phyloP scores from a whole-genome alignment of 192 early-diverging fungal genomes.

The Podochytrium sp. region DNA sequence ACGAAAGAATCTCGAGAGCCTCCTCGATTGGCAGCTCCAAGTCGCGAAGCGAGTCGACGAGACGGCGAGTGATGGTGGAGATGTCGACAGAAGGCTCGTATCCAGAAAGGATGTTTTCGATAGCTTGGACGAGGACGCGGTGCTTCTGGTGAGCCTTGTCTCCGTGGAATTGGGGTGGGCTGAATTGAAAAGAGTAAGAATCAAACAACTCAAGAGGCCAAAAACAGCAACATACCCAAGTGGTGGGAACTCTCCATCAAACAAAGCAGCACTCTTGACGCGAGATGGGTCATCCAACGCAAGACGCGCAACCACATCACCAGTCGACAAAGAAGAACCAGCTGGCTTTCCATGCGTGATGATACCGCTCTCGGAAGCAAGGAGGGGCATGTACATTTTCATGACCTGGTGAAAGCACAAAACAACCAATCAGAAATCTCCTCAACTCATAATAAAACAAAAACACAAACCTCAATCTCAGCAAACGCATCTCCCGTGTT shows the following conservation, averaged over 20 bases:
- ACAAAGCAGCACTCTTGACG: constrained; percentile 88
- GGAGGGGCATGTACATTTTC: constrained; percentile 99
- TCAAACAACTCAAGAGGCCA: not conserved
- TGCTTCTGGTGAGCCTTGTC: constrained; percentile 89
- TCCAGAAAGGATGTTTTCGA: constrained; percentile 82
- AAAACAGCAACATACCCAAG: constrained; percentile 38
- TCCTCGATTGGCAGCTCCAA: constrained; percentile 87
- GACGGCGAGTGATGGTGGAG: constrained; percentile 69
- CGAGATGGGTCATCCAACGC: constrained; percentile 91
- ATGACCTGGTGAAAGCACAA: constrained; percentile 62
- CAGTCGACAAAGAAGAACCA: constrained; percentile 79
- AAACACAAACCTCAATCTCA: constrained; percentile 83
- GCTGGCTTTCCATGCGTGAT: constrained; percentile 89
- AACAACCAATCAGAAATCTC: not conserved
- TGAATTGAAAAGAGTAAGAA: constrained; percentile 28
- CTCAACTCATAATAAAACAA: too few species aligned
- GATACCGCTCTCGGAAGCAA: constrained; percentile 87
- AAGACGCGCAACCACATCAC: constrained; percentile 92
- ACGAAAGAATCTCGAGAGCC: constrained; percentile 76
- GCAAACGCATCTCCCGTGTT: constrained; percentile 89
- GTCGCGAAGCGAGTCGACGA: constrained; percentile 74
- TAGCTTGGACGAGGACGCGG: constrained; percentile 59
- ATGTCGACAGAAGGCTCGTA: constrained; percentile 83
- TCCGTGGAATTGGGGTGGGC: constrained; percentile 81
- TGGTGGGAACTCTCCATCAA: constrained; percentile 51